These are phyloP conservation scores for Peniophora sp. DNA, from an alignment of 1,284 basidiomycete species.

Conservation along the genomic window DNA sequence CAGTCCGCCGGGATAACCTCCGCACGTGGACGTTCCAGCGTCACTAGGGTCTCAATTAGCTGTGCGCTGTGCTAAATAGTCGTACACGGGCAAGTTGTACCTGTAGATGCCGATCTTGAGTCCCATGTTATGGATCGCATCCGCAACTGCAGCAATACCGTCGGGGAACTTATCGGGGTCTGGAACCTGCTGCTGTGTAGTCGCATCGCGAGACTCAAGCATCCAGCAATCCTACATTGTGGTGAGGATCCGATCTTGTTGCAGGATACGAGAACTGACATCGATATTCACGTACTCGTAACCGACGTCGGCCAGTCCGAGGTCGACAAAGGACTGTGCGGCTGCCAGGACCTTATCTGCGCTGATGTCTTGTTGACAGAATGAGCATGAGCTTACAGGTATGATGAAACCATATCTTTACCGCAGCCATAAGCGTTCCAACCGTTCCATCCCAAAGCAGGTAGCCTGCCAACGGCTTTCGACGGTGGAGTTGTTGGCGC, in stretches of 20 bases:
- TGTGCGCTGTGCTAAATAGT: not conserved
- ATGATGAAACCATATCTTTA: no score
- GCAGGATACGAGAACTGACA: constrained; percentile 18
- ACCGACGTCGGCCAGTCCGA: constrained; percentile 41
- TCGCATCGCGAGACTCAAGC: constrained; percentile 29
- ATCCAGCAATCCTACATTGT: constrained; percentile 44
- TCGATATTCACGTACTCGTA: constrained; percentile 52
- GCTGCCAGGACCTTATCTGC: no score
- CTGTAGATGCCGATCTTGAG: constrained; percentile 49
- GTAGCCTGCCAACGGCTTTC: no score
- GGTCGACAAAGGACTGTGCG: constrained; percentile 31
- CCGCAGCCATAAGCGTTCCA: no score
- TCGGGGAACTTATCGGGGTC: constrained; percentile 46
- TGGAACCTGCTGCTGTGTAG: constrained; percentile 35
- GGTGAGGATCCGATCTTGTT: not conserved
- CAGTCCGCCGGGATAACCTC: constrained; percentile 41
- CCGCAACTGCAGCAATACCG: constrained; percentile 38
- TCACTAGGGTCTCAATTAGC: constrained; percentile 26
- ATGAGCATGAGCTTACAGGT: no score
- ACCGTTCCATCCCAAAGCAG: no score
- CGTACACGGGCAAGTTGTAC: constrained; percentile 14
- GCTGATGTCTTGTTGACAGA: no score
- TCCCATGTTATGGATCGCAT: constrained; percentile 39
- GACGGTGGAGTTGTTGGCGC: no score
- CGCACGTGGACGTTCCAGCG: constrained; percentile 43